These are phyloP conservation scores for Coniella lustricola DNA, from an alignment of 2,329 filamentous ascomycete genomes.

Conservation along the genomic window DNA sequence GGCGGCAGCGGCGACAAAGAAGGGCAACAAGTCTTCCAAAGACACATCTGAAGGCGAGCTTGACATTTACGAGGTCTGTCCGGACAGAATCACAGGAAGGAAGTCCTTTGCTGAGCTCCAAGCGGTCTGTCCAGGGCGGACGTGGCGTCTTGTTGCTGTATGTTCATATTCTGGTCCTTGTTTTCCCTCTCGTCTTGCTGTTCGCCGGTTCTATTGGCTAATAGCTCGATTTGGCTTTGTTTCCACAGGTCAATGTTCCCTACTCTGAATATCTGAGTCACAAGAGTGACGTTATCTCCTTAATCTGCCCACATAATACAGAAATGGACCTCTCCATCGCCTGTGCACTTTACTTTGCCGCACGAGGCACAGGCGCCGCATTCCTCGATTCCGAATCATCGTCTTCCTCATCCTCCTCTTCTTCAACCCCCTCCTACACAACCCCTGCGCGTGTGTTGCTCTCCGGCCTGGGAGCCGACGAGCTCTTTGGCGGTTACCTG, in stretches of 20 bases:
- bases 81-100: slow-evolving; percentile 82
- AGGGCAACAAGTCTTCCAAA: no score
- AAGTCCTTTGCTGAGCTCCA: slow-evolving; percentile 71
- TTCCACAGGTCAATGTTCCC: slow-evolving; percentile 71
- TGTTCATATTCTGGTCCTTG: slow-evolving; percentile 19
- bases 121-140: slow-evolving; percentile 58
- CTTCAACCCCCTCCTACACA: slow-evolving; percentile 40
- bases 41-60: no score
- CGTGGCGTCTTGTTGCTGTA: slow-evolving; percentile 77
- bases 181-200: background rate
- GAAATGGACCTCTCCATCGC: slow-evolving; percentile 98
- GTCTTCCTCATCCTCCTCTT: slow-evolving; percentile 29
- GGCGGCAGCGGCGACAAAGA: no score
- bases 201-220: no score
- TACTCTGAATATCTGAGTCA: slow-evolving; percentile 68
- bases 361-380: slow-evolving; percentile 58
- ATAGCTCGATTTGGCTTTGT: no score
- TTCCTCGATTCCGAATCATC: slow-evolving; percentile 23
- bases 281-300: slow-evolving; percentile 58
- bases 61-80: slow-evolving; percentile 72
- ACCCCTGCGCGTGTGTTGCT: slow-evolving; percentile 77
- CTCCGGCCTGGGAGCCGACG: slow-evolving; percentile 90
- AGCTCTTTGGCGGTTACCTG: slow-evolving; percentile 89
- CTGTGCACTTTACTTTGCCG: slow-evolving; percentile 89
- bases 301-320: slow-evolving; percentile 91